Base-by-base conservation (phyloP, 202 grass and related monocot species). In the Carex arenaria region DNA sequence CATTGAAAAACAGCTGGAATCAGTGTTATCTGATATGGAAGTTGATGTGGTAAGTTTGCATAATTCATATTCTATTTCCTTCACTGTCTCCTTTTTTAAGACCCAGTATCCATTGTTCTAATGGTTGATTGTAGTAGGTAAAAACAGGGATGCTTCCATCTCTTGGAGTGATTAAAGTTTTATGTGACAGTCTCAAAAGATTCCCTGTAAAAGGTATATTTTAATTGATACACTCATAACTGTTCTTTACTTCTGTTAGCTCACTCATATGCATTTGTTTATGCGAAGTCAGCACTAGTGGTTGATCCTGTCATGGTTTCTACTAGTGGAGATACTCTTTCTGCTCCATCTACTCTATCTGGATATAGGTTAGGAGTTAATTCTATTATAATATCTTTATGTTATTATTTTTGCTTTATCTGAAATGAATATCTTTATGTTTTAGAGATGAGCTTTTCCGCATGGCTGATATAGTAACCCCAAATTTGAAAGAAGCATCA, bases 261-360 rank as follows among this genome's bases (percentile, higher is more conserved):
- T 85, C 69, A 86, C n/a, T 80, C 82, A 23, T 61, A 83, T 92
- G 76, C 66, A 91, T 85, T 82, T 87, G 4, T 81, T 61, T 13
- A 86, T 92, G 77, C 74, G 66, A 93, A 95, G 86, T 85, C 95
- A 95, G 95, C 95, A 93, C 87, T 98, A 90, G 95, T 98, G 76
- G 95, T 98, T 74, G 95, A 98, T 95, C 95, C 95, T 47, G 92
- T 98, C 84, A 87, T 98, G 95, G 91, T 98, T 62, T 95, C 95
- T 80, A 98, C 95, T 57, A 95, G 93, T 47, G 95, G 95, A 61
- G 88, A 98, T 86, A 71, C 61, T 60, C 95, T 98, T 86, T 91
- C 91, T 43, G 92, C 79, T 76, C 63, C 89, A 57, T 89, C 91
- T 74, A 89, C 93, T 85, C 67, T 98, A 12, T 45, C 81, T 69